phyloP scores from a whole-genome alignment of 2,329 filamentous ascomycete genomes.

The Colletotrichum endophyticum region DNA sequence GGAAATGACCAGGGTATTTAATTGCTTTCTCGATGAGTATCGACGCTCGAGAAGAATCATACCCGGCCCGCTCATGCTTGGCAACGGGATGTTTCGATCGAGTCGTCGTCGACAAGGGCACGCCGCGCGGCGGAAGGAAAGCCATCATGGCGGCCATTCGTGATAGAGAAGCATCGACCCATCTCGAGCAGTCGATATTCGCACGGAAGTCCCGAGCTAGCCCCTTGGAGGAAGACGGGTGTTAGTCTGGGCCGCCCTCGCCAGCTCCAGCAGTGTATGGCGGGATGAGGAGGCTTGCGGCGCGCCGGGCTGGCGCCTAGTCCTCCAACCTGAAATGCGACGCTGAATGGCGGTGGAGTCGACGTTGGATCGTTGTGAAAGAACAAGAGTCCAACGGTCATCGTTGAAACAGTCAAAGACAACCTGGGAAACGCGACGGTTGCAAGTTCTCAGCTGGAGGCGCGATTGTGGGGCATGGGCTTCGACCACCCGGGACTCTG shows the following conservation, averaged over 20 bases:
- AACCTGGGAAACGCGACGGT: not conserved
- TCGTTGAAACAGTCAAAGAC: not conserved
- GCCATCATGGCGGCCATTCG: not conserved
- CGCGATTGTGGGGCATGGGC: not conserved
- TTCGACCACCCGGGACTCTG: not conserved
- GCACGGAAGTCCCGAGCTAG: not conserved
- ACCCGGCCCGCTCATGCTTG: not conserved
- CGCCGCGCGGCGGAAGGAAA: not conserved
- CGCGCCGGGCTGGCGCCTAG: not conserved
- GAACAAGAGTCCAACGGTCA: not conserved
- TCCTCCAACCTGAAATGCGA: not conserved
- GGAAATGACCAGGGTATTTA: slow-evolving; percentile 4
- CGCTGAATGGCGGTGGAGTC: not conserved
- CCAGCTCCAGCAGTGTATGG: not conserved
- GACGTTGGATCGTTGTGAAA: not conserved
- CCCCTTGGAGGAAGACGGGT: not conserved
- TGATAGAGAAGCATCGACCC: not conserved
- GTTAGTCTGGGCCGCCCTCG: not conserved
- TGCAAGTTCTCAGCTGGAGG: not conserved
- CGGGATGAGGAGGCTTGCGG: not conserved
- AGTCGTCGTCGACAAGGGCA: not conserved
- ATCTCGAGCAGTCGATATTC: not conserved
- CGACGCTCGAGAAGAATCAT: not conserved
- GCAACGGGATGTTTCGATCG: not conserved
- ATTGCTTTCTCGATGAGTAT: not conserved